phyloP scores from a whole-genome alignment of 768 basidiomycete genomes.

The Pulveroboletus frians region DNA sequence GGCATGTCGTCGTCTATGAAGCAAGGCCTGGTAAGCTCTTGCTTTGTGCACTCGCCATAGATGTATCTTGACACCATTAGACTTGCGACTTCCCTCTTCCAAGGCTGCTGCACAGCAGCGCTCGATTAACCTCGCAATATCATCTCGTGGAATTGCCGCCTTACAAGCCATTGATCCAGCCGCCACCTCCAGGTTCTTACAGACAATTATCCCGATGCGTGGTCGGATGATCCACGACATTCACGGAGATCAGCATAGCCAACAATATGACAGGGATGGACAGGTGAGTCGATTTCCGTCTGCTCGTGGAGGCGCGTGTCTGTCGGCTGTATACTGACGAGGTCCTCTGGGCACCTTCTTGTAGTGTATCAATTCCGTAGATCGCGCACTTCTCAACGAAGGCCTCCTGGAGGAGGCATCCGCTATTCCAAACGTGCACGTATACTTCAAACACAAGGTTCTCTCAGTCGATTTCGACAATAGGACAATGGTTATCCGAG shows the following conservation, averaged over 20 bases:
- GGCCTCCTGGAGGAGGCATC: conserved; percentile 74
- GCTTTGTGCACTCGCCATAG: conserved; percentile 11
- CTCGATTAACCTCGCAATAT: conserved; percentile 95
- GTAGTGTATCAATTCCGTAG: conserved; percentile 92
- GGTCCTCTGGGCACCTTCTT: conserved; percentile 20
- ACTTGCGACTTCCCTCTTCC: conserved; percentile 69
- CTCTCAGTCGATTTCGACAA: conserved; percentile 69
- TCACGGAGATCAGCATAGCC: conserved; percentile 70
- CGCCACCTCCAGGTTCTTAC: conserved; percentile 63
- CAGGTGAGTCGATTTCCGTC: conserved; percentile 53
- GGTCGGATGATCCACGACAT: conserved; percentile 91
- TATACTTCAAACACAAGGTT: conserved; percentile 81
- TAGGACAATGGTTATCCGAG: conserved; percentile 49
- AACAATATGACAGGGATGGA: conserved; percentile 82
- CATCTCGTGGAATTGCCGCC: conserved; percentile 87
- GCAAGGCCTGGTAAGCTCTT: conserved; percentile 58
- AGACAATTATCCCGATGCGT: conserved; percentile 86
- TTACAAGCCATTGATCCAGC: conserved; percentile 73
- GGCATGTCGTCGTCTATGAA: conserved; percentile 78
- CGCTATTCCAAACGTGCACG: conserved; percentile 53
- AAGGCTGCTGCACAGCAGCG: conserved; percentile 65
- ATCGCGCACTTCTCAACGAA: conserved; percentile 83
- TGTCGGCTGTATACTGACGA: conserved; percentile 19
- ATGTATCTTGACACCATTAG: conserved; percentile 35
- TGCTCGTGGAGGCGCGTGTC: conserved; percentile 16